A percentile compares a stretch with the other conserved stretches of the same genome.
Evolutionary conservation across 2,329 filamentous ascomycete genomes (phyloP).

Genomic region (Claviceps sp.): DNA sequence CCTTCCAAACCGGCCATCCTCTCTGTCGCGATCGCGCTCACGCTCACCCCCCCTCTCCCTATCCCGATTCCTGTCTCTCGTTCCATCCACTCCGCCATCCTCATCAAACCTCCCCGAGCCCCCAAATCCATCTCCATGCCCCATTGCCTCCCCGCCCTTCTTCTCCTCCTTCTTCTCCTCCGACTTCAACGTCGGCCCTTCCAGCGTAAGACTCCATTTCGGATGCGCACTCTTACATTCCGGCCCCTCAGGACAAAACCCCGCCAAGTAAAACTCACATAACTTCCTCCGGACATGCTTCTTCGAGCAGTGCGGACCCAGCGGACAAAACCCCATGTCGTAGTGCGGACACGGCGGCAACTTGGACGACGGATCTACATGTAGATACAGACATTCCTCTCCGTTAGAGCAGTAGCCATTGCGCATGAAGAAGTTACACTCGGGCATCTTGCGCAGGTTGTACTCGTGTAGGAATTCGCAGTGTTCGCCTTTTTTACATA

Average conservation of each 20-base stretch:
- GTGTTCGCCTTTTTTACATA: constrained; percentile 93
- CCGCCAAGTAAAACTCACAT: constrained; percentile 78
- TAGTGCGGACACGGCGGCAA: constrained; percentile 79
- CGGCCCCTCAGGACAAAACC: constrained; percentile 78
- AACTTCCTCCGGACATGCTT: constrained; percentile 73
- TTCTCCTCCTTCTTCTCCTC: constrained; percentile 43
- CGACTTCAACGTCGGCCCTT: constrained; percentile 60
- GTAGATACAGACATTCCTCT: constrained; percentile 88
- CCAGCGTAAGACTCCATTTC: constrained; percentile 62
- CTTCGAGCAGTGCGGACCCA: constrained; percentile 77
- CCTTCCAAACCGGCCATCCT: constrained; percentile 19
- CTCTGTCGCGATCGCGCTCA: constrained; percentile 22
- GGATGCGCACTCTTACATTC: constrained; percentile 75
- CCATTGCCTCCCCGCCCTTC: constrained; percentile 18
- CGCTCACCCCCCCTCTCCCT: constrained; percentile 12
- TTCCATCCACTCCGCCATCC: constrained; percentile 8
- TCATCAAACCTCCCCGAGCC: constrained; percentile 16
- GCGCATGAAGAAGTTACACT: constrained; percentile 91
- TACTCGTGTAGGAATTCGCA: constrained; percentile 99
- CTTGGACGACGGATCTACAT: constrained; percentile 72
- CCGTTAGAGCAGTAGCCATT: constrained; percentile 94
- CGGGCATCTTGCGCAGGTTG: constrained; percentile 94
- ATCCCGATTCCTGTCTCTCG: constrained; percentile 9
- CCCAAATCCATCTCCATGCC: constrained; percentile 19
- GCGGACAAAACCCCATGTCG: constrained; percentile 84